phyloP scores from a whole-genome alignment of 768 basidiomycete species.

The Russula compacta region DNA sequence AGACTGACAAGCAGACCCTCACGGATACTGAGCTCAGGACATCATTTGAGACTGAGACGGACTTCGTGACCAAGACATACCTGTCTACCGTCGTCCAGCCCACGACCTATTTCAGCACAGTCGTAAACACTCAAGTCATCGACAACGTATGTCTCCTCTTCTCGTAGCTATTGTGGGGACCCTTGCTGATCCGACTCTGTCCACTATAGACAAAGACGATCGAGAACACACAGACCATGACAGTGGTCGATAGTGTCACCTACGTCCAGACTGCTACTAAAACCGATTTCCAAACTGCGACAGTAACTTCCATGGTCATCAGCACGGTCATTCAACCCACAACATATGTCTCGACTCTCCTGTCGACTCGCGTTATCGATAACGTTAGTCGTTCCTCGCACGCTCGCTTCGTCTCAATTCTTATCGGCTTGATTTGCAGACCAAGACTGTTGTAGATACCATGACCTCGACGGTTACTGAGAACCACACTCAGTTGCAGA shows the following conservation, averaged over 20 bases:
- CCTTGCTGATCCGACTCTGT: not conserved
- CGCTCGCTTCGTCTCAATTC: not conserved
- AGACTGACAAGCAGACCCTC: constrained; percentile 30
- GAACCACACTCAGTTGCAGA: constrained; percentile 39
- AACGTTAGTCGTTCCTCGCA: constrained; percentile 33
- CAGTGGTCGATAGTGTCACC: constrained; percentile 31
- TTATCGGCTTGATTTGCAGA: constrained; percentile 29
- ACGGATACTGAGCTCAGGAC: constrained; percentile 35
- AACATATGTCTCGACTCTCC: constrained; percentile 45
- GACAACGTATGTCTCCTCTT: constrained; percentile 42
- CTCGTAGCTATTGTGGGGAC: not conserved
- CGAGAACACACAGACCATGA: constrained; percentile 33
- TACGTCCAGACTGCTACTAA: constrained; percentile 39
- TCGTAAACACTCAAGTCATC: constrained; percentile 46
- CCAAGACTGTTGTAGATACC: constrained; percentile 50
- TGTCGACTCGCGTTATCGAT: constrained; percentile 49
- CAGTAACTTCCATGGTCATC: constrained; percentile 37
- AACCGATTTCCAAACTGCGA: constrained; percentile 38
- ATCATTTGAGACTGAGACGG: constrained; percentile 44
- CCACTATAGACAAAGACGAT: constrained; percentile 44
- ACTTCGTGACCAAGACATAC: constrained; percentile 47
- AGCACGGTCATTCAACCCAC: constrained; percentile 47
- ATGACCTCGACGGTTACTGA: constrained; percentile 44
- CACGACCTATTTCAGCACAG: constrained; percentile 49
- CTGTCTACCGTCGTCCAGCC: constrained; percentile 43